Conservation (phyloP, 495 filamentous ascomycete genomes). For the Penicillium cinerascens region DNA sequence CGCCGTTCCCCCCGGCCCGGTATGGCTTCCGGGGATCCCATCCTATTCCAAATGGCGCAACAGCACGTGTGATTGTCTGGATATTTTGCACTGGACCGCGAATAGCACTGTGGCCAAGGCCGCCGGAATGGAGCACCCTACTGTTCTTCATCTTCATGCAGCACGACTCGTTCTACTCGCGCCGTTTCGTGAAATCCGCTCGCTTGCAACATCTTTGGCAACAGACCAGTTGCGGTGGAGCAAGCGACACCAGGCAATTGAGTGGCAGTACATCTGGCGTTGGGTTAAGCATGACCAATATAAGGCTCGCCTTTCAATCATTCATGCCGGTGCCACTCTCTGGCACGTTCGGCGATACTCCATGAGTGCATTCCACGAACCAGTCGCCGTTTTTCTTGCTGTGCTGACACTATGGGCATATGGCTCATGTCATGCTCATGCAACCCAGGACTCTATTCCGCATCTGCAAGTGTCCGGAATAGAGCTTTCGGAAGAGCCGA, state of each 20-base stretch:
- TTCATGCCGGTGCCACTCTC: conserved; percentile 49
- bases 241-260: conserved; percentile 32
- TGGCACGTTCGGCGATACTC: conserved; percentile 51
- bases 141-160: conserved; percentile 50
- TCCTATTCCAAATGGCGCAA: conserved; percentile 55
- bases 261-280: conserved; percentile 44
- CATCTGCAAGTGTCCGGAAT: not conserved
- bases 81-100: conserved; percentile 54
- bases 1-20: conserved; percentile 34
- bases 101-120: conserved; percentile 45
- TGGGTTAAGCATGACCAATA: conserved; percentile 52
- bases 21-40: conserved; percentile 51
- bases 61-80: conserved; percentile 51
- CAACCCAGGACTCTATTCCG: conserved; percentile 10
- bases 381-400: conserved; percentile 44
- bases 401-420: conserved; percentile 53
- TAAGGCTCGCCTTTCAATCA: conserved; percentile 53
- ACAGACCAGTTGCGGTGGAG: conserved; percentile 30
- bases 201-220: conserved; percentile 31
- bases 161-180: conserved; percentile 40
- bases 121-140: conserved; percentile 48
- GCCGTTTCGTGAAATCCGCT: conserved; percentile 40
- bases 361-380: conserved; percentile 48
- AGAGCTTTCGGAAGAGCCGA: conserved; percentile 19
- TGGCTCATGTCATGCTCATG: conserved; percentile 30